A percentile compares a stretch with the other conserved stretches of the same genome.
These are phyloP conservation scores for Proliferodiscus dingleyae DNA, from an alignment of 2,329 filamentous ascomycete genomes.

Conservation along the genomic window DNA sequence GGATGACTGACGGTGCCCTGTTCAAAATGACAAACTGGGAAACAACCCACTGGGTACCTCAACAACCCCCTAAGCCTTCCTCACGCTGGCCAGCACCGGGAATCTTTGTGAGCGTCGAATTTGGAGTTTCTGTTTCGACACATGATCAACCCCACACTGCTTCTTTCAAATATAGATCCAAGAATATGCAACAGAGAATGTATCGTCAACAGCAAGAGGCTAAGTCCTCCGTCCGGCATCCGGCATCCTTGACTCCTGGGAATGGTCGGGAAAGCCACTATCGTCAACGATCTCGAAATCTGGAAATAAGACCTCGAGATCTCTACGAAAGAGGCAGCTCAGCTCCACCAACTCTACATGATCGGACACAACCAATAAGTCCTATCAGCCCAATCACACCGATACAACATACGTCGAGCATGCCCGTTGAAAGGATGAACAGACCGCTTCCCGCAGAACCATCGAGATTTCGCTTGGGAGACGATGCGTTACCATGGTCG, in stretches of 20 bases:
- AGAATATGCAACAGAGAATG: conserved; percentile 24
- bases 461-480: conserved; percentile 29
- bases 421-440: conserved; percentile 10
- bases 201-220: conserved; percentile 18
- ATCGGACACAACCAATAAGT: conserved; percentile 14
- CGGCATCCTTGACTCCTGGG: conserved; percentile 3
- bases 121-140: conserved; percentile 26
- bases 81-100: conserved; percentile 23
- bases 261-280: conserved; percentile 2
- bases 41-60: conserved; percentile 17
- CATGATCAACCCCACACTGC: conserved; percentile 21
- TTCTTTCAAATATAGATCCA: conserved; percentile 24
- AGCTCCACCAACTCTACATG: conserved; percentile 24
- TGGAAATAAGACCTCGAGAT: conserved; percentile 7
- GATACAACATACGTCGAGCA: neutral
- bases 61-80: conserved; percentile 12
- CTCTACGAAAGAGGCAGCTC: conserved; percentile 23
- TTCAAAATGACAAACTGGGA: no score
- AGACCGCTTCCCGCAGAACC: conserved; percentile 27
- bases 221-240: neutral
- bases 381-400: conserved; percentile 12
- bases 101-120: conserved; percentile 27
- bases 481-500: conserved; percentile 30
- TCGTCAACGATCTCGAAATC: conserved; percentile 6
- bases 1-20: no score